A percentile compares a stretch with the other conserved stretches of the same genome.
These are phyloP conservation scores for Eucalyptus camaldulensis DNA, from an alignment of 345 rosid species.

Conservation along the genomic window DNA sequence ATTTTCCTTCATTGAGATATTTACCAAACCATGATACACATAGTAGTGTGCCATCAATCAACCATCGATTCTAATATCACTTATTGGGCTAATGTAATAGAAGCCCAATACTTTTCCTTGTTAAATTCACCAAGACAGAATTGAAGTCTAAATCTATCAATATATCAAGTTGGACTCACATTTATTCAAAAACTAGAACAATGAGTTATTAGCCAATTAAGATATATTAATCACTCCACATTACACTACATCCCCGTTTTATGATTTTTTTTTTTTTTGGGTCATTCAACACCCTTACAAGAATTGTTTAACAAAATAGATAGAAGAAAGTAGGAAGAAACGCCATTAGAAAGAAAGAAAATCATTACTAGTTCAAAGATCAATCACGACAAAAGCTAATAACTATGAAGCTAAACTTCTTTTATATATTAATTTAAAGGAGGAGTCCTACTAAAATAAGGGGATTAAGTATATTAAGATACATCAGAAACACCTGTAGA, in stretches of 20 bases:
- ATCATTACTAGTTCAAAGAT: not conserved
- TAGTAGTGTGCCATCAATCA: not conserved
- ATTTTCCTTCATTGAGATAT: not conserved
- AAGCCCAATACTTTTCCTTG: not conserved
- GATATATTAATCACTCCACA: not conserved
- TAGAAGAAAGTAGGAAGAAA: not conserved
- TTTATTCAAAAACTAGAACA: not conserved
- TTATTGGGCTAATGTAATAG: not conserved
- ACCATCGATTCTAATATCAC: not conserved
- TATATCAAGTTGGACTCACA: not conserved
- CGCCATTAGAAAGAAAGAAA: not conserved
- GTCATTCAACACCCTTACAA: not conserved
- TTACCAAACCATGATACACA: not conserved
- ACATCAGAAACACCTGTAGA: not conserved
- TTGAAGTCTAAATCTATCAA: not conserved
- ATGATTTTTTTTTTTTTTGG: not conserved
- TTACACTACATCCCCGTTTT: rapidly evolving
- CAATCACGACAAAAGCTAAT: not conserved
- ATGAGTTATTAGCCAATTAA: not conserved
- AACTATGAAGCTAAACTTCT: not conserved
- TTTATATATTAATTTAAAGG: not conserved
- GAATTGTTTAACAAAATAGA: not conserved
- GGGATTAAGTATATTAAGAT: not conserved
- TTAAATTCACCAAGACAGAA: not conserved
- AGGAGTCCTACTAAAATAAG: not conserved